Evolutionary conservation across 1,284 basidiomycete species (phyloP), one percentile per base, ranked within the genome.

Genomic region (Omphalotus olearius): DNA sequence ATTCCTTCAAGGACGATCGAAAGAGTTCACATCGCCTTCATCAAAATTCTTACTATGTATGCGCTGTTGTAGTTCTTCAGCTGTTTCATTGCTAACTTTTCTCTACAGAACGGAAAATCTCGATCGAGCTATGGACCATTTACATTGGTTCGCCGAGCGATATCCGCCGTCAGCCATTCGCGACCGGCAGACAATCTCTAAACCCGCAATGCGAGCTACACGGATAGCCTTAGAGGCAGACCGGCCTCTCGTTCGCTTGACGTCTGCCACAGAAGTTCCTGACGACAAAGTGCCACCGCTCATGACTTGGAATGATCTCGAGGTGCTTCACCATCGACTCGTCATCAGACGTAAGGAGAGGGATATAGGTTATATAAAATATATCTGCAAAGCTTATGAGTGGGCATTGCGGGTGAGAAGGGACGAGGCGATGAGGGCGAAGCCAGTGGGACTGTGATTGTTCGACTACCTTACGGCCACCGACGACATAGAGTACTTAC

Each of bases 261-360:
- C 73, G 10, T 73, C 78, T 6, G 62, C 64, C 0, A 61, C 69
- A 5, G 79, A 81, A 6, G 17, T 43, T 1, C 77, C 78, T 1
- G 88, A 89, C 58, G 85, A 88, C 57, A 64, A 71, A 13, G 82
- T 89, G 1, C 84, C 88, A 3, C 87, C 88, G 0, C 60, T 88
- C 16, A 60, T 90, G 20, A 75, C 76, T 10, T 88, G 88, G 60
- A 58, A 65, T 4, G 86, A 90, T 59, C 55, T 89, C 18, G 84
- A 88, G 57, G 51, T 82, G 14, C 66, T 90, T 41, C 87, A 90
- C 60, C 75, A 85, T 52, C 72, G 81, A 33, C 65, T 88, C 33
- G 78, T 82, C 23, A 26, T 44, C 5, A 13, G 13, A 10, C 30
- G 30, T 33, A 65, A 72, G 54, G 41, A 28, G 17, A 67, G 69